Base-by-base conservation (phyloP, 2,329 filamentous ascomycete species). In the Elsinoe necatrix region DNA sequence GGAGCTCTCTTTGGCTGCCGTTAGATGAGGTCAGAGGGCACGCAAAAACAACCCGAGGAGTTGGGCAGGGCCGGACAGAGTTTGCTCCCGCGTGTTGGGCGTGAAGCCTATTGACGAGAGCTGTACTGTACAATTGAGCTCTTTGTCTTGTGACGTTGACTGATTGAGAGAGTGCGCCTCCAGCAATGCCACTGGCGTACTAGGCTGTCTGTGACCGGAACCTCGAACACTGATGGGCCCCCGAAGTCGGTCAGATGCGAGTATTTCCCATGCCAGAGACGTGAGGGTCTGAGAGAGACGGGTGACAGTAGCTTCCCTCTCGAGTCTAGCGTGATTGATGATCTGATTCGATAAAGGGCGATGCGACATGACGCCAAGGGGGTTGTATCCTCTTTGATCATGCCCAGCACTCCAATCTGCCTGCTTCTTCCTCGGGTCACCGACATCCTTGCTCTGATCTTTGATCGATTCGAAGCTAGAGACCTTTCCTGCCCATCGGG, bases 291-390 rank as follows among this genome's bases (percentile, higher is more conserved):
- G 12, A 31, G 25, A 25, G 4, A 11, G 20, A 52, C n/a, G 14
- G 11, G 25, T 39, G 48, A 35, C 48, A 23, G 31, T 52, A 29
- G 31, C 31, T 52, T 29, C 48, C 31, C 18, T 12, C 14, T 52
- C 3, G 6, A 21, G 48, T 27, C 18, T 52, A 52, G 48, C 29
- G 31, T 52, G 18, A 16, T 27, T 52, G 48, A 52, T 52, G 48
- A 52, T 52, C 48, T 52, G 48, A 52, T 52, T 52, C 48, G 48
- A 52, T 52, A 52, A 52, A 16, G 45, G 45, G 14, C 27, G 16
- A 50, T 50, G n/a, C 16, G 12, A 27, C 21, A 45, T 45, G 41
- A 45, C 34, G 34, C 34, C 34, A 37, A 37, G 34, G 9, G 34
- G 5, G 25, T 14, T 25, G 11, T 9, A 12, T 23, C 18, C 18